These are phyloP conservation scores for Inga oerstediana DNA, from an alignment of 306 rosid genomes.

Conservation along the genomic window DNA sequence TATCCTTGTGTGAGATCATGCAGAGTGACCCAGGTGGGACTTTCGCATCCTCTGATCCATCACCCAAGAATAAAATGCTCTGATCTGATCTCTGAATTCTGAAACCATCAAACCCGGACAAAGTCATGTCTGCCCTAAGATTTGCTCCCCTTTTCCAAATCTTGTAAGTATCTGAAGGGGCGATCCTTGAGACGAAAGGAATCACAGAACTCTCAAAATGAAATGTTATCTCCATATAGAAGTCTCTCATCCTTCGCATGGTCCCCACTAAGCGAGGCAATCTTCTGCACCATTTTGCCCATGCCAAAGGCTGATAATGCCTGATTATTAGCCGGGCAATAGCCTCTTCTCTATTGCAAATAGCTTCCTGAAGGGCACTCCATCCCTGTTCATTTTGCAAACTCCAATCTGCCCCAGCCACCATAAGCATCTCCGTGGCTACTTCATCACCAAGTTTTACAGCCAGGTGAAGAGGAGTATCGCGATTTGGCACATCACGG, in stretches of 20 bases:
- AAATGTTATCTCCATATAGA: slow-evolving; percentile 97
- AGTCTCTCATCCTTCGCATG: slow-evolving; percentile 94
- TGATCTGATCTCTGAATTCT: slow-evolving; percentile 95
- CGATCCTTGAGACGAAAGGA: slow-evolving; percentile 95
- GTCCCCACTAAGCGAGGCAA: slow-evolving; percentile 91
- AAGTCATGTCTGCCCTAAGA: slow-evolving; percentile 96
- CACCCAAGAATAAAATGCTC: slow-evolving; percentile 88
- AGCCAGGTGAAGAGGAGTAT: slow-evolving; percentile 94
- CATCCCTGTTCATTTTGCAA: slow-evolving; percentile 98
- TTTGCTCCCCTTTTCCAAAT: slow-evolving; percentile 99
- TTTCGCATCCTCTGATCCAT: slow-evolving; percentile 89
- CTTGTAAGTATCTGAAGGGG: slow-evolving; percentile 95
- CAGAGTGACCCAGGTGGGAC: slow-evolving; percentile 85
- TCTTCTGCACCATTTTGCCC: slow-evolving; percentile 99
- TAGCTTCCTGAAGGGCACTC: slow-evolving; percentile 99
- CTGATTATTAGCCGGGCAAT: slow-evolving; percentile 80
- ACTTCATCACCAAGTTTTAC: slow-evolving; percentile 82
- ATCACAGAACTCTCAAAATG: slow-evolving; percentile 98
- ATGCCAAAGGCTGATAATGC: slow-evolving; percentile 94
- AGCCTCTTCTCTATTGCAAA: slow-evolving; percentile 84
- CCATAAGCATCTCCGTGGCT: slow-evolving; percentile 87
- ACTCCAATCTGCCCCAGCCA: slow-evolving; percentile 98
- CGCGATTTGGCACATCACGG: slow-evolving; percentile 89
- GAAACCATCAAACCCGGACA: slow-evolving; percentile 98
- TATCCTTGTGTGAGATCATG: slow-evolving; percentile 94